Evolutionary conservation across 768 basidiomycete genomes (phyloP).

Genomic region (Jaapia argillacea): DNA sequence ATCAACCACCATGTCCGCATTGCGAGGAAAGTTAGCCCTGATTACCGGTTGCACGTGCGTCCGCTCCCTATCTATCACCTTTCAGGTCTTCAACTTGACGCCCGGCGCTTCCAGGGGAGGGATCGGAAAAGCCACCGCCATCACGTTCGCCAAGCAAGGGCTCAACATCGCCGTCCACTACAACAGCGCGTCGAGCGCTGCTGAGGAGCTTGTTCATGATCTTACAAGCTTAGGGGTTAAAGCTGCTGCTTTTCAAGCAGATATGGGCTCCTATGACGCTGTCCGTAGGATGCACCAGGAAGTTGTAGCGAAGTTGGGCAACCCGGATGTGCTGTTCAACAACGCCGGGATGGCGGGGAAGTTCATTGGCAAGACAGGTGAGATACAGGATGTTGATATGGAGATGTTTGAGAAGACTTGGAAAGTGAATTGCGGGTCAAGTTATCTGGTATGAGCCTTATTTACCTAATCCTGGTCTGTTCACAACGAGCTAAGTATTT

Average conservation of each 20-base stretch:
- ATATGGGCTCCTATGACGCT: slow-evolving; percentile 33
- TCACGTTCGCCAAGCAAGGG: slow-evolving; percentile 25
- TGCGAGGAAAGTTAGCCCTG: slow-evolving; percentile 13
- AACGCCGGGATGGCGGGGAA: slow-evolving; percentile 36
- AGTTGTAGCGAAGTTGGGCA: slow-evolving; percentile 32
- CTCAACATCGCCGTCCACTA: slow-evolving; percentile 40
- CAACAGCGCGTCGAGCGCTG: slow-evolving; percentile 25
- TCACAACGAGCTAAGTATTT: not conserved
- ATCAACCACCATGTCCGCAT: not conserved
- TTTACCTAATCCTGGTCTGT: not conserved
- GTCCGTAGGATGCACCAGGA: slow-evolving; percentile 32
- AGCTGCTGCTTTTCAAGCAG: slow-evolving; percentile 36
- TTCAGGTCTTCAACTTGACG: not conserved
- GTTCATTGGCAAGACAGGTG: slow-evolving; percentile 31
- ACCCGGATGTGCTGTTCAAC: slow-evolving; percentile 42
- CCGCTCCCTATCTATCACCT: not conserved
- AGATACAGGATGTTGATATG: slow-evolving; percentile 33
- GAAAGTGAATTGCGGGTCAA: slow-evolving; percentile 37
- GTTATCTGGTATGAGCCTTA: slow-evolving; percentile 28
- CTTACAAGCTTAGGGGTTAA: slow-evolving; percentile 24
- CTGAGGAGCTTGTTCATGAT: slow-evolving; percentile 28
- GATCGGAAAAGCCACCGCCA: slow-evolving; percentile 40
- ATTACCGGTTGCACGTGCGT: slow-evolving; percentile 16
- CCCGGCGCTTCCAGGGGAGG: slow-evolving; percentile 29
- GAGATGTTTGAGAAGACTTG: slow-evolving; percentile 36